These are phyloP conservation scores for Trametes polyzona DNA, from an alignment of 1,284 basidiomycete genomes.

Conservation along the genomic window DNA sequence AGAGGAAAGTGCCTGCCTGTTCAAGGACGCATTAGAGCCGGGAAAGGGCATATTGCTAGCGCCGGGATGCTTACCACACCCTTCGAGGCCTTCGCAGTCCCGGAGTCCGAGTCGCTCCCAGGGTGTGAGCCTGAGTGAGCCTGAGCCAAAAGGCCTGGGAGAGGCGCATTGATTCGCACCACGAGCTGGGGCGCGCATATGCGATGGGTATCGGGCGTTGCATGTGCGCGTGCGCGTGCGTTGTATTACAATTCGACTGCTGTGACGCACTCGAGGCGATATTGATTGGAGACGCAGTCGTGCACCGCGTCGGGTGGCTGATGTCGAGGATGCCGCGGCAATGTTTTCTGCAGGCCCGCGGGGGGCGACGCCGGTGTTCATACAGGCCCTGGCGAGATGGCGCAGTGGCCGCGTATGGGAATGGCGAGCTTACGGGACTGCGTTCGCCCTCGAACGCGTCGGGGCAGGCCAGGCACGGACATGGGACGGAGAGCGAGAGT, in stretches of 20 bases:
- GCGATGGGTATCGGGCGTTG: too few species aligned
- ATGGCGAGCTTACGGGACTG: neutral
- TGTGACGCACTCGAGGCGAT: neutral
- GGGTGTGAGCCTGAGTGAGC: slow-evolving; percentile 1
- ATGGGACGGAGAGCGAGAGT: too few species aligned
- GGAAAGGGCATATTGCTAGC: slow-evolving; percentile 26
- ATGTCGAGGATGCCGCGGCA: neutral
- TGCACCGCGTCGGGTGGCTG: neutral
- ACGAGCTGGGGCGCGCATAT: too few species aligned
- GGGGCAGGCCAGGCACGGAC: slow-evolving; percentile 6
- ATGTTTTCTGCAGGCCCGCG: neutral
- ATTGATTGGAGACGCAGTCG: neutral
- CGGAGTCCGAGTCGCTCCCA: slow-evolving; percentile 4
- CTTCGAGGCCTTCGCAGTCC: slow-evolving; percentile 19
- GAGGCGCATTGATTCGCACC: slow-evolving; percentile 15
- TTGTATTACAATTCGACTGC: neutral
- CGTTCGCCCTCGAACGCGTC: neutral
- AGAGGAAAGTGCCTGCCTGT: neutral
- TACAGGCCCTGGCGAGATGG: neutral
- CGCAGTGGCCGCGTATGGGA: neutral
- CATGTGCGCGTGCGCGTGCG: neutral
- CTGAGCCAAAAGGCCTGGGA: slow-evolving; percentile 12
- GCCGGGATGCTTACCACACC: slow-evolving; percentile 21
- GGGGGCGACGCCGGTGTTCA: neutral
- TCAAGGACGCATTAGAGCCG: slow-evolving; percentile 17